A percentile compares a stretch with the other conserved stretches of the same genome.
Evolutionary conservation across 192 early-diverging fungal genomes (phyloP).

Genomic region (Dimargaris xerosporica): DNA sequence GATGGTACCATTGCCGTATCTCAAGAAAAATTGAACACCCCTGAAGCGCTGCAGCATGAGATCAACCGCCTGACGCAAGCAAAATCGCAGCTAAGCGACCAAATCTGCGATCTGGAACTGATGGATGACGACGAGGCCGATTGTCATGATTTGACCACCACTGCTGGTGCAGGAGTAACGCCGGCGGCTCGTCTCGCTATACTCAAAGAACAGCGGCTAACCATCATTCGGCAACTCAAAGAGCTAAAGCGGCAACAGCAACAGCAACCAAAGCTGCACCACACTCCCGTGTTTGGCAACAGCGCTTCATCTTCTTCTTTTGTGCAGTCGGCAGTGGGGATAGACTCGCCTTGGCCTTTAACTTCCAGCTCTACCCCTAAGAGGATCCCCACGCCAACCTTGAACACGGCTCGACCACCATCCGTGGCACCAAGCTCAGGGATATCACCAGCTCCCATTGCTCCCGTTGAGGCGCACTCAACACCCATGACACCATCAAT

Average conservation of each 20-base stretch:
- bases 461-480: neutral
- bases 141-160: no score
- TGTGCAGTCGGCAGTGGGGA: no score
- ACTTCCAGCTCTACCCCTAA: no score
- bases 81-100: conserved; percentile 31
- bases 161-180: neutral
- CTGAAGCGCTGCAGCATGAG: neutral
- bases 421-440: neutral
- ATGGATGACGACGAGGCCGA: conserved; percentile 23
- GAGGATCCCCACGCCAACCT: no score
- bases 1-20: no score
- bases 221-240: conserved; percentile 20
- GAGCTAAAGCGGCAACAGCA: conserved; percentile 22
- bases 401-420: neutral
- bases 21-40: no score
- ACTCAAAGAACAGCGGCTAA: conserved; percentile 19
- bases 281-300: neutral
- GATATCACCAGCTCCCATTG: neutral
- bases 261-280: conserved; percentile 8
- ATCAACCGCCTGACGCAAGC: conserved; percentile 18
- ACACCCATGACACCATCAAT: neutral
- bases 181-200: neutral
- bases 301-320: no score
- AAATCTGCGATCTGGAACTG: conserved; percentile 29
- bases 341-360: no score